A percentile compares a stretch with the other conserved stretches of the same genome.
These are phyloP conservation scores for Mycena maculata DNA, from an alignment of 768 basidiomycete species.

Conservation along the genomic window DNA sequence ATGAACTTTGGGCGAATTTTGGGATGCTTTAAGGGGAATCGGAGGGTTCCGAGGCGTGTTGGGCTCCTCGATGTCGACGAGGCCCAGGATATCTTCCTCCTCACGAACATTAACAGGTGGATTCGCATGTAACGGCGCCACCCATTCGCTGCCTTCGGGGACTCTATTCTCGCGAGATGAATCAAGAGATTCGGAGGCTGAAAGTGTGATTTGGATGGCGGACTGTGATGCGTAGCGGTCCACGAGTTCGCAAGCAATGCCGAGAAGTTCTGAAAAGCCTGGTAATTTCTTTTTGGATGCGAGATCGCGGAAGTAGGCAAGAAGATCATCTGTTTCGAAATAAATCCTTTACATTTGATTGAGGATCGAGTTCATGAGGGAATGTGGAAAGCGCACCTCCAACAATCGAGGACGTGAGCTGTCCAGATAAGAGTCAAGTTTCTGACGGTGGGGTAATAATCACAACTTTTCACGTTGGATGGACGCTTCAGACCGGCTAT, in stretches of 20 bases:
- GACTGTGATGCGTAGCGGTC: not conserved
- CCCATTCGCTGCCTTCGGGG: not conserved
- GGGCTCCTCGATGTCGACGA: too few relatives aligned
- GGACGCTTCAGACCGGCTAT: slow-evolving; percentile 23
- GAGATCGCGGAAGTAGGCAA: too few relatives aligned
- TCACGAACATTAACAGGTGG: too few relatives aligned
- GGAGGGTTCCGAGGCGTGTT: too few relatives aligned
- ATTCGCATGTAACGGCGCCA: too few relatives aligned
- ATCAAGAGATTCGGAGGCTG: not conserved
- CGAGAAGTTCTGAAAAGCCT: not conserved
- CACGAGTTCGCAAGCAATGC: not conserved
- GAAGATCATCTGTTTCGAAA: too few relatives aligned
- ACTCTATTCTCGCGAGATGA: not conserved
- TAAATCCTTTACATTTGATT: too few relatives aligned
- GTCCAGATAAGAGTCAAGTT: not conserved
- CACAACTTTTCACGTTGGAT: slow-evolving; percentile 8
- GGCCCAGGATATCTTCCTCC: too few relatives aligned
- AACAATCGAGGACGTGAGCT: slow-evolving; percentile 48
- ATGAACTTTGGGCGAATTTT: too few relatives aligned
- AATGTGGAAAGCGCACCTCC: slow-evolving; percentile 42
- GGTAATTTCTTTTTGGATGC: too few relatives aligned
- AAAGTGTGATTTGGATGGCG: not conserved
- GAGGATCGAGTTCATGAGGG: too few relatives aligned
- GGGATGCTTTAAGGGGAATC: too few relatives aligned
- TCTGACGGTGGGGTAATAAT: slow-evolving; percentile 24